phyloP scores from a whole-genome alignment of 2,329 filamentous ascomycete genomes.

The Colletotrichum magnum region DNA sequence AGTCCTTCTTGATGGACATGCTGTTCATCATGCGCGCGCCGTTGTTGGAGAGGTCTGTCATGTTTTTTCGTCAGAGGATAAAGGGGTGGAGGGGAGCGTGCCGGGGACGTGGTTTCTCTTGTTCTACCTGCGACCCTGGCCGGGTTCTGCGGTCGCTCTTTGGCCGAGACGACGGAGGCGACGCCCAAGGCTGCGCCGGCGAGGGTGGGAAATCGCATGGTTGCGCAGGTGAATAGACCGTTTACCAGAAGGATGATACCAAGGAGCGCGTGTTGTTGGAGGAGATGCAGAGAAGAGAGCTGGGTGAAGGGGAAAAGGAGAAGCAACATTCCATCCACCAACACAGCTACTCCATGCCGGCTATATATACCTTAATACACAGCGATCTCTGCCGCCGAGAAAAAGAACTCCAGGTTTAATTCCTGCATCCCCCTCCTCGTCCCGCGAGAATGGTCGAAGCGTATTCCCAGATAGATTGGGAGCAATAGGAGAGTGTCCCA shows the following conservation, averaged over 20 bases:
- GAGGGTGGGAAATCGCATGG: constrained; percentile 9
- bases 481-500: neutral
- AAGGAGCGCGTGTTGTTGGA: no score
- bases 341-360: no score
- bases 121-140: constrained; percentile 38
- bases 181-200: constrained; percentile 33
- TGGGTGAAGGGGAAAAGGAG: no score
- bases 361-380: no score
- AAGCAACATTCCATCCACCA: no score
- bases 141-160: constrained; percentile 41
- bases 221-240: no score
- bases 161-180: constrained; percentile 33
- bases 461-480: neutral
- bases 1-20: constrained; percentile 6
- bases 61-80: neutral
- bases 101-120: neutral
- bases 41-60: neutral
- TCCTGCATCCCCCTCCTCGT: no score
- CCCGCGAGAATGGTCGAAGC: neutral
- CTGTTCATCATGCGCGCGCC: neutral
- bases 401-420: no score
- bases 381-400: no score
- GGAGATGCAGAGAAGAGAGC: no score
- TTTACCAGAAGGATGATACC: no score
- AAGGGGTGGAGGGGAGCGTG: no score